Evolutionary conservation across 2,329 filamentous ascomycete species (phyloP).

Genomic region (Ceratocystis alfenasii): DNA sequence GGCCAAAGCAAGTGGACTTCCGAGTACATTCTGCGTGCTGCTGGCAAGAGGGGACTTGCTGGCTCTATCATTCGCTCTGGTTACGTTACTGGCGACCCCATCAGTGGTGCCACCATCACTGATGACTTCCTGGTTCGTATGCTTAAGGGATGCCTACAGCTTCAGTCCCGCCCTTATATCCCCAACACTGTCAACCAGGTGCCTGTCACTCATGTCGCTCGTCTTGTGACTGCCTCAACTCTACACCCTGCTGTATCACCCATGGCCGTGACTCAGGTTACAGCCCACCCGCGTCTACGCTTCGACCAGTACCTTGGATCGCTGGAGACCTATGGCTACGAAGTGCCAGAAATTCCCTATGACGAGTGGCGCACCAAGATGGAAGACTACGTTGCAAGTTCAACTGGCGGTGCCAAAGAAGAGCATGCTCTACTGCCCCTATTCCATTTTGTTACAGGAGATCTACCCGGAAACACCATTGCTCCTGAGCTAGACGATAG

Average conservation of each 20-base stretch:
- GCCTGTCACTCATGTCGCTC: constrained; percentile 71
- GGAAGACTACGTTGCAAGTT: constrained; percentile 27
- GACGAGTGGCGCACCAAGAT: constrained; percentile 51
- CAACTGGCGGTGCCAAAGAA: constrained; percentile 26
- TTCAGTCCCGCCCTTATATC: constrained; percentile 61
- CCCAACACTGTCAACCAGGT: constrained; percentile 81
- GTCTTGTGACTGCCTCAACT: constrained; percentile 63
- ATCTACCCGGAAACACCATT: constrained; percentile 55
- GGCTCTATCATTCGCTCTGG: constrained; percentile 72
- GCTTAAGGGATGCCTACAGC: constrained; percentile 76
- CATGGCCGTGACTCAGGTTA: constrained; percentile 57
- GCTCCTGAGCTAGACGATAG: constrained; percentile 55
- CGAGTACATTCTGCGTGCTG: constrained; percentile 60
- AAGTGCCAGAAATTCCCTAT: constrained; percentile 55
- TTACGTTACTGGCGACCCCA: constrained; percentile 66
- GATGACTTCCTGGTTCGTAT: constrained; percentile 88
- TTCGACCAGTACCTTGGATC: constrained; percentile 66
- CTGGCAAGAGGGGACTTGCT: constrained; percentile 61
- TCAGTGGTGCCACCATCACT: constrained; percentile 59
- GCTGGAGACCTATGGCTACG: constrained; percentile 62
- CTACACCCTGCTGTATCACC: constrained; percentile 45
- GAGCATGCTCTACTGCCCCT: constrained; percentile 42
- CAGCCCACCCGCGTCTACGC: constrained; percentile 62
- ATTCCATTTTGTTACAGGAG: constrained; percentile 58
- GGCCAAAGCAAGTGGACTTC: constrained; percentile 83